A percentile compares a stretch with the other conserved stretches of the same genome.
Conservation (phyloP, 2,329 filamentous ascomycete species). For the Fusarium nematophilum region DNA sequence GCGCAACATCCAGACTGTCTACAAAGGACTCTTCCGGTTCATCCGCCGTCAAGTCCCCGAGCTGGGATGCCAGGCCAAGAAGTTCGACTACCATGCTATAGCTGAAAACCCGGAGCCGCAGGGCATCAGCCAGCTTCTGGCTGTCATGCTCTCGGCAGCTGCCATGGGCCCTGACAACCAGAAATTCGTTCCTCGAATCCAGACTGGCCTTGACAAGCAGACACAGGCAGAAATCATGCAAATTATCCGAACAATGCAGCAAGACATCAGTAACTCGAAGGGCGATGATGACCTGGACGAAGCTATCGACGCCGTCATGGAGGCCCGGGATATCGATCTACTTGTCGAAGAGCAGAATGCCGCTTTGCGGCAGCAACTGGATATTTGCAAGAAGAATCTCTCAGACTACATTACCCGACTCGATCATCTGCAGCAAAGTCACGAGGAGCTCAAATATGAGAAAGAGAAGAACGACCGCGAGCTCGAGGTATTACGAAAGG, state of each 20-base stretch:
- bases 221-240: constrained; percentile 59
- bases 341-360: constrained; percentile 68
- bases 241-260: constrained; percentile 56
- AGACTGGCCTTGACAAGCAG: constrained; percentile 54
- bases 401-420: constrained; percentile 70
- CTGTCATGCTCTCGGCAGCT: constrained; percentile 70
- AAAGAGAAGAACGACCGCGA: constrained; percentile 68
- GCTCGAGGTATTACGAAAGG: constrained; percentile 61
- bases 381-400: constrained; percentile 65
- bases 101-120: constrained; percentile 66
- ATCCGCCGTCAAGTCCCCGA: constrained; percentile 64
- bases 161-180: constrained; percentile 68
- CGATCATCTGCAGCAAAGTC: constrained; percentile 68
- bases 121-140: constrained; percentile 69
- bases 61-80: constrained; percentile 63
- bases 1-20: constrained; percentile 64
- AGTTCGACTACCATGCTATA: constrained; percentile 67
- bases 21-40: constrained; percentile 66
- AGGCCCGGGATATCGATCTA: constrained; percentile 64
- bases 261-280: constrained; percentile 50
- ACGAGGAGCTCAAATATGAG: constrained; percentile 74
- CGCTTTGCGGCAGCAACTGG: constrained; percentile 61
- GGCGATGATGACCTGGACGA: constrained; percentile 55
- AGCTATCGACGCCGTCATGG: constrained; percentile 54
- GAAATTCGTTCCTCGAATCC: constrained; percentile 62